Percentiles rank a stretch among this genome's conserved stretches.
phyloP scores from a whole-genome alignment of 2,329 filamentous ascomycete genomes.

The Penicillium sp. region DNA sequence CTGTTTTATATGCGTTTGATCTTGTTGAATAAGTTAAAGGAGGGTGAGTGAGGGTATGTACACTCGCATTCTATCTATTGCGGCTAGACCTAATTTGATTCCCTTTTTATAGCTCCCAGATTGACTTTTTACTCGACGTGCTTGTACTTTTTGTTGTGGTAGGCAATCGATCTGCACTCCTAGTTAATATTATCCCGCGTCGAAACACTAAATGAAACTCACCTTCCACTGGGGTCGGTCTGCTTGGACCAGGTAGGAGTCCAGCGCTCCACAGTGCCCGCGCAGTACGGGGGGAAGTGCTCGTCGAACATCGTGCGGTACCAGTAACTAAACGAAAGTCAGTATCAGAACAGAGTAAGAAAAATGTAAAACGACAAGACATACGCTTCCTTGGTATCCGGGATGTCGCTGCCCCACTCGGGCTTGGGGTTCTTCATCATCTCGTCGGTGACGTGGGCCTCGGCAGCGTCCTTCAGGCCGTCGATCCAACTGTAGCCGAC shows the following conservation, averaged over 20 bases:
- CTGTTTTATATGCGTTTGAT: too few relatives aligned
- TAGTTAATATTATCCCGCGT: constrained; percentile 13
- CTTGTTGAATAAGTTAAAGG: neutral
- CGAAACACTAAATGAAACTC: constrained; percentile 27
- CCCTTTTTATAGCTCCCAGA: constrained; percentile 14
- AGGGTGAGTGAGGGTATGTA: constrained; percentile 12
- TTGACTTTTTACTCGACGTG: constrained; percentile 36
- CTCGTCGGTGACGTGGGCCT: constrained; percentile 86
- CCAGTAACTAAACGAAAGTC: constrained; percentile 67
- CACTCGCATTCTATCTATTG: constrained; percentile 11
- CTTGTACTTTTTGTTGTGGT: constrained; percentile 72
- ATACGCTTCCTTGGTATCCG: constrained; percentile 93
- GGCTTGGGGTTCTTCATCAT: constrained; percentile 98
- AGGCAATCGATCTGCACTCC: constrained; percentile 65
- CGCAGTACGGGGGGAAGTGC: constrained; percentile 91
- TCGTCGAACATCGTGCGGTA: constrained; percentile 98
- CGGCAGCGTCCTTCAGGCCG: constrained; percentile 89
- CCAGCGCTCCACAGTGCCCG: constrained; percentile 93
- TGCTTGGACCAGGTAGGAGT: constrained; percentile 96
- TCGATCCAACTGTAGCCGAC: constrained; percentile 99
- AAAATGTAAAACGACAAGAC: constrained; percentile 31
- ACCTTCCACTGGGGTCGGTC: constrained; percentile 91
- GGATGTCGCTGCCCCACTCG: constrained; percentile 90
- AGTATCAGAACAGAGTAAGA: constrained; percentile 5
- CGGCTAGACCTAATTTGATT: constrained; percentile 21